These are phyloP conservation scores for Schoenoplectus triqueter DNA, from an alignment of 202 grass and related monocot species.

Conservation along the genomic window DNA sequence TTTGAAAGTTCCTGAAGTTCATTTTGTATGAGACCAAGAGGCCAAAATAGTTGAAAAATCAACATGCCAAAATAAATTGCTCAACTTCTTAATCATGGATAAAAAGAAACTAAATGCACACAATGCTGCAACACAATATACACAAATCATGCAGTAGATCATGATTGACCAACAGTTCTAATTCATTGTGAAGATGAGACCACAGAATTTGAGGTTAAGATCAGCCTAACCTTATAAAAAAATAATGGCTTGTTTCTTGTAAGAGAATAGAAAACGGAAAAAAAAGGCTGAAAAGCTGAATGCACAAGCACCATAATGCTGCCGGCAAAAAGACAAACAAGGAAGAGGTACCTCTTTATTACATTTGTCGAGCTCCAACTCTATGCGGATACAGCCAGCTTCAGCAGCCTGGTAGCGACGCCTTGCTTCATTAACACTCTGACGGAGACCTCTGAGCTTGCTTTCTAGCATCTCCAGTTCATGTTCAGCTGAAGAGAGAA, in stretches of 20 bases:
- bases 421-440: slow-evolving; percentile 64
- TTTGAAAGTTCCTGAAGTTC: neutral
- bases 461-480: slow-evolving; percentile 70
- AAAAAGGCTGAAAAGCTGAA: too few relatives aligned
- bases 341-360: slow-evolving; percentile 67
- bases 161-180: neutral
- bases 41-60: neutral
- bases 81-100: slow-evolving; percentile 24
- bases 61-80: neutral
- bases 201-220: neutral
- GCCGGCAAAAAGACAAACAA: neutral
- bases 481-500: slow-evolving; percentile 60
- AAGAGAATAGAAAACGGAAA: neutral
- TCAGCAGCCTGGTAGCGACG: slow-evolving; percentile 57
- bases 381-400: slow-evolving; percentile 56
- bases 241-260: too few relatives aligned
- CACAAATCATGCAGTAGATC: neutral
- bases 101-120: neutral
- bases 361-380: slow-evolving; percentile 86
- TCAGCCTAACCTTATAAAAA: too few relatives aligned
- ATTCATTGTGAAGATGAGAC: neutral
- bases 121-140: neutral
- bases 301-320: too few relatives aligned
- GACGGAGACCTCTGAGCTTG: slow-evolving; percentile 59
- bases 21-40: slow-evolving; percentile 19